These are phyloP conservation scores for Aspergillus sp. DNA, from an alignment of 2,329 filamentous ascomycete genomes.

Conservation along the genomic window DNA sequence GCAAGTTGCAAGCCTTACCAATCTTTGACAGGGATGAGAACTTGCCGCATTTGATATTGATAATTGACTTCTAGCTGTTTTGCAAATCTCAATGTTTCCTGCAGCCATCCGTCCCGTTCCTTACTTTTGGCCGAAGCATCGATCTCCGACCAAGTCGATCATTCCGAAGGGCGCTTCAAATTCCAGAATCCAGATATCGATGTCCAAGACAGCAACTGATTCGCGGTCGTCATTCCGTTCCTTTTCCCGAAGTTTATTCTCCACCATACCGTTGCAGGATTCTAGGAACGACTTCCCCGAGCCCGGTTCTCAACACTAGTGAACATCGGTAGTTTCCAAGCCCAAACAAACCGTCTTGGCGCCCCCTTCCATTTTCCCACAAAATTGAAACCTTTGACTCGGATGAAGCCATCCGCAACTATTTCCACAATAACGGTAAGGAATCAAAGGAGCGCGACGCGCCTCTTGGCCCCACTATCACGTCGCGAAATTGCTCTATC, in stretches of 20 bases:
- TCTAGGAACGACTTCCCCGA: constrained; percentile 39
- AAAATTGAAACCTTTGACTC: constrained; percentile 5
- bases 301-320: constrained; percentile 35
- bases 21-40: constrained; percentile 1
- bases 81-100: constrained; percentile 12
- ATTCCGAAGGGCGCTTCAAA: constrained; percentile 4
- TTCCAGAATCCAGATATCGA: background rate
- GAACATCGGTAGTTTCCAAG: constrained; percentile 26
- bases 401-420: constrained; percentile 13
- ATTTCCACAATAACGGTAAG: constrained; percentile 13
- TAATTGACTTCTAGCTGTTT: too few species aligned
- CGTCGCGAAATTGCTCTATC: constrained; percentile 8
- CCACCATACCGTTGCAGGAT: constrained; percentile 35
- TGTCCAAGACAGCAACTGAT: constrained; percentile 1
- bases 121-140: constrained; percentile 7
- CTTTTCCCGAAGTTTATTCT: constrained; percentile 8
- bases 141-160: constrained; percentile 12
- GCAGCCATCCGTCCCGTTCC: constrained; percentile 22
- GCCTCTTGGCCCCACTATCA: constrained; percentile 2
- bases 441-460: constrained; percentile 1
- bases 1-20: constrained; percentile 6
- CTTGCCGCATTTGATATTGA: background rate
- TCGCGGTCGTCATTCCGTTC: constrained; percentile 11
- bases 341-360: constrained; percentile 22
- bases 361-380: constrained; percentile 17